Evolutionary conservation across 78 protist species (phyloP), one percentile per base, ranked within the genome.

Genomic region (Dictyostelium citrinum): DNA sequence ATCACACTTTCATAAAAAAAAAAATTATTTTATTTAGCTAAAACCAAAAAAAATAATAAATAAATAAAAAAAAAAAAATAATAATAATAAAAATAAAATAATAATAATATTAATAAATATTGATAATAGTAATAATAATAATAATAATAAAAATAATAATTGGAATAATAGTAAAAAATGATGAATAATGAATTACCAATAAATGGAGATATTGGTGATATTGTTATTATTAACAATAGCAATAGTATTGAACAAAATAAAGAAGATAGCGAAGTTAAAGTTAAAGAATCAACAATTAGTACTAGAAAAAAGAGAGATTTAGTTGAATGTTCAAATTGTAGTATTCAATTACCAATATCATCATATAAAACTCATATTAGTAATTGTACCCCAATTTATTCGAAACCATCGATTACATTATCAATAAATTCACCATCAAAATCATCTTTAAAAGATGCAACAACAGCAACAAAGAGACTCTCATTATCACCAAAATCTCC

Each of bases 341-440:
- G 24, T 37, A 74, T 74, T 22, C 39, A 78, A 74, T 43, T 84
- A 55, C 91, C 82, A 51, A 7, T 71, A n/a, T 45, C 91, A 31
- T 10, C 37, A 5, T 8, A 71, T 14, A 27, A 74, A 31, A 2
- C 68, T 22, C 91, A 84, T 55, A 51, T 17, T 17, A 27, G 7
- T 16, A 24, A 17, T 22, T 84, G 91, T 24, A 46, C 49, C 0
- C 35, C 61, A 35, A 20, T 37, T 24, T 27, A 45, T 45, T 41
- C 45, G 10, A 39, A 43, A 10, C 58, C 76, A 16, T 35, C 37
- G 1, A 71, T 46, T 1, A 24, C 58, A 11, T 58, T 46, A 39
- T 33, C 77, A 70, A 33, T 27, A 31, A 70, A 14, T 14, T 31
- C 77, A 33, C 46, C 77, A 11, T 5, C 39, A 17, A 70, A 27